Evolutionary conservation across 768 basidiomycete species (phyloP), one percentile per base, ranked within the genome.

Genomic region (Termitomyces sp.): DNA sequence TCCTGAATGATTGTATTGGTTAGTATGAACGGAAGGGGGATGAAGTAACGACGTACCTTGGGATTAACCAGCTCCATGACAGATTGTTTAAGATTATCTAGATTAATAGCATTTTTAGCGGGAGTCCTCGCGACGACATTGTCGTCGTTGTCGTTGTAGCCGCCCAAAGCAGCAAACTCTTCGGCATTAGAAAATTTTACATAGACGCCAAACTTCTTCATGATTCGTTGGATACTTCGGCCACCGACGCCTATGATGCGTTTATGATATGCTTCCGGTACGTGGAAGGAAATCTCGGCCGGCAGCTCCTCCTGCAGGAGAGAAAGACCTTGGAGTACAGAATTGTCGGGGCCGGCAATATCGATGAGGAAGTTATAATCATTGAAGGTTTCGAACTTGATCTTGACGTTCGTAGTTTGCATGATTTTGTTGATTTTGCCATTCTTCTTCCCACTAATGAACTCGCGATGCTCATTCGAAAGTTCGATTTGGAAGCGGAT

Each of bases 371-470:
- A 95, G 71, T 95, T 94, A 72, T 94, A 86, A 69, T 96, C 94
- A 69, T 95, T 97, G 77, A 96, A 92, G 6, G 95, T 96, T 78
- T 98, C 96, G 62, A 98, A 98, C 74, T 97, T 97, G 80, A 99
- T 97, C 77, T 97, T 96, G 70, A 95, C 95, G 65, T 91, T 92
- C 32, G 95, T 91, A 13, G 87, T 89, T 73, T 98, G 95, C 93
- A 98, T 98, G 71, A 98, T 97, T 78, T 98, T 98, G 79, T 98
- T 98, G 73, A 98, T 93, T 76, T 99, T 99, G 57, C 96, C 96
- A 67, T 98, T 98, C 81, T 98, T 98, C 81, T 99, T 99, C 44
- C 96, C 96, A 56, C 91, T 92, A 72, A 99, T 97, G 75, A 98
- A 99, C 65, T 99, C 96, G 58, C 95, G 87, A 65, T 98, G 95